phyloP scores from a whole-genome alignment of 1,139 yeast genomes.

The Candida gigantensis region DNA sequence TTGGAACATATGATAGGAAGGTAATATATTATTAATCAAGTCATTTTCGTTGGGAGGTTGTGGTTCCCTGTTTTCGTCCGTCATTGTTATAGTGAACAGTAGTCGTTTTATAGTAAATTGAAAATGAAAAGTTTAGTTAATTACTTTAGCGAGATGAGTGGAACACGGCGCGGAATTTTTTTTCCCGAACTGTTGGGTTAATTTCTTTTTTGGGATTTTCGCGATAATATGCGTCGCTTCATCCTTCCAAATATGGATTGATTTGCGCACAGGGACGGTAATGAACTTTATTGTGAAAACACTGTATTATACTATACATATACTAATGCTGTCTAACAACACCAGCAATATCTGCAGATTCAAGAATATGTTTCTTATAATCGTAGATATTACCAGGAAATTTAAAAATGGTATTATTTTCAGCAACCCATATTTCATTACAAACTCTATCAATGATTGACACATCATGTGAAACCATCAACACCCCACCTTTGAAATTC shows the following conservation, averaged over 20 bases:
- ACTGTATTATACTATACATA: no score
- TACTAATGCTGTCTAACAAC: conserved; percentile 80
- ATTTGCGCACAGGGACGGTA: no score
- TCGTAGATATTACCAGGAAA: conserved; percentile 85
- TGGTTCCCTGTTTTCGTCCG: conserved; percentile 2
- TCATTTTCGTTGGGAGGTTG: conserved; percentile 26
- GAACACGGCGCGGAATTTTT: no score
- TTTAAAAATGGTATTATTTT: conserved; percentile 73
- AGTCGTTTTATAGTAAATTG: no score
- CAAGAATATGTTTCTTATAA: conserved; percentile 85
- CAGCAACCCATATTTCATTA: conserved; percentile 94
- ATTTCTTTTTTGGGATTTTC: no score
- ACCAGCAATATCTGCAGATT: conserved; percentile 78
- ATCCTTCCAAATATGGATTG: no score
- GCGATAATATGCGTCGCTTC: no score
- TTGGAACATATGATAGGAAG: conserved; percentile 50
- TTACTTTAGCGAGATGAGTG: no score
- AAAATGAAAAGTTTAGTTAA: no score
- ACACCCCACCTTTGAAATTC: conserved; percentile 89
- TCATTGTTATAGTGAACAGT: no score
- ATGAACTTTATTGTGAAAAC: no score
- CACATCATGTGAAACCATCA: conserved; percentile 98
- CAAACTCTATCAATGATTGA: conserved; percentile 84
- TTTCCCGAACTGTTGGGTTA: no score
- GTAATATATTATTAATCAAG: conserved; percentile 42